phyloP scores from a whole-genome alignment of 768 basidiomycete species.

The Clitopilus hobsonii region DNA sequence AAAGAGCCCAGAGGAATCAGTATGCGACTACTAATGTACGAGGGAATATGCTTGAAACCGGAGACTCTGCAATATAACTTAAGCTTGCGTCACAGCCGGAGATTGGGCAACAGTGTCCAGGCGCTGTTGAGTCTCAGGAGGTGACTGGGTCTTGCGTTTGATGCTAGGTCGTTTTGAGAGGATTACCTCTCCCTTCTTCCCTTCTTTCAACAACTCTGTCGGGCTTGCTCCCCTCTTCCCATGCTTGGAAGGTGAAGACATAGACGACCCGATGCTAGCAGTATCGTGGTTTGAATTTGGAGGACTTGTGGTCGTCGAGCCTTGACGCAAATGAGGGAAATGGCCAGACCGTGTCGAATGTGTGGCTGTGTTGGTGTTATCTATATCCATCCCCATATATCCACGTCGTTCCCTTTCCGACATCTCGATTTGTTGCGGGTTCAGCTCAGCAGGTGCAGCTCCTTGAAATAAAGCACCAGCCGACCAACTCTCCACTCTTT shows the following conservation, averaged over 20 bases:
- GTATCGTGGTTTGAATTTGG: too few species aligned
- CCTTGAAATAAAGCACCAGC: slow-evolving; percentile 3
- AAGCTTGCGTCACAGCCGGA: background rate
- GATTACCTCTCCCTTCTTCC: slow-evolving; percentile 48
- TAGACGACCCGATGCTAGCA: slow-evolving; percentile 2
- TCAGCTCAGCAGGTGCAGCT: slow-evolving; percentile 1
- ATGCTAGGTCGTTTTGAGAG: slow-evolving; percentile 66
- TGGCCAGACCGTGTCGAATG: too few species aligned
- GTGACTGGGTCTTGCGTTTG: slow-evolving; percentile 33
- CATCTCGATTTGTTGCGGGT: background rate
- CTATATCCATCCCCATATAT: slow-evolving; percentile 1
- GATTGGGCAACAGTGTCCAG: background rate
- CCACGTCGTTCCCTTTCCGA: background rate
- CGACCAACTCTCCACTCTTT: background rate
- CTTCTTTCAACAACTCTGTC: slow-evolving; percentile 62
- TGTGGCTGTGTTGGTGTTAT: slow-evolving; percentile 1
- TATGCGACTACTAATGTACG: too few species aligned
- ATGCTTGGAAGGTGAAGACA: slow-evolving; percentile 29
- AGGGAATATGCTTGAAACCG: too few species aligned
- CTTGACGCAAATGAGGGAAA: too few species aligned
- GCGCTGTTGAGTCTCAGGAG: background rate
- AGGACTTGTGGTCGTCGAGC: too few species aligned
- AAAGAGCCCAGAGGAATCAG: too few species aligned
- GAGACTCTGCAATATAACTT: too few species aligned
- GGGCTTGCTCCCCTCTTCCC: slow-evolving; percentile 71